Conservation (phyloP, 2,329 filamentous ascomycete genomes). For the Sporothrix curviconia region DNA sequence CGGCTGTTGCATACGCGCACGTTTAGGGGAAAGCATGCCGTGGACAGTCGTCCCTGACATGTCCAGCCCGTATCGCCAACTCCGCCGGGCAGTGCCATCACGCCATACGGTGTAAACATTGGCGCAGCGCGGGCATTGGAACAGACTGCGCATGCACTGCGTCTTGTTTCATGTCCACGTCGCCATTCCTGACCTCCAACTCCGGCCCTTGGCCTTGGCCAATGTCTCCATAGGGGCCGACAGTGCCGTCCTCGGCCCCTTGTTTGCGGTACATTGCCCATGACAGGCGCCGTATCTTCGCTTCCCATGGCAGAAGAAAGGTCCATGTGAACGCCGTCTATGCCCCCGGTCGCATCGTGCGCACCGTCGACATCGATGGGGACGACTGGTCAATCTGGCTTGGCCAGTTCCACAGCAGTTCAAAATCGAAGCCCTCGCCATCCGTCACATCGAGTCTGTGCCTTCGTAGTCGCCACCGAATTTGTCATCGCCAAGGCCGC, state of each 20-base stretch:
- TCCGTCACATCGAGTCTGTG: conserved; percentile 9
- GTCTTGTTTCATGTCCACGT: background rate
- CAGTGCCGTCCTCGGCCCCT: background rate
- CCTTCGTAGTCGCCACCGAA: background rate
- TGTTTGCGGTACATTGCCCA: background rate
- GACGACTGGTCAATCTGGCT: background rate
- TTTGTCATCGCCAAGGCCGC: background rate
- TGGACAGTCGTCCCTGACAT: background rate
- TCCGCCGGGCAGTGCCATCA: background rate
- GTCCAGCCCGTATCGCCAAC: background rate
- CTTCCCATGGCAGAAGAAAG: background rate
- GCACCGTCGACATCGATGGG: too few relatives aligned
- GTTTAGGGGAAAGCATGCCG: background rate
- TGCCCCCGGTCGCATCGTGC: too few relatives aligned
- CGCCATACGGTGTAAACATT: background rate
- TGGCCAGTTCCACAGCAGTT: background rate
- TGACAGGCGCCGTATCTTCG: too few relatives aligned
- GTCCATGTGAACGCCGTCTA: background rate
- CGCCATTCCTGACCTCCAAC: background rate
- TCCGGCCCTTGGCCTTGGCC: background rate
- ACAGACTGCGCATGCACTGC: background rate
- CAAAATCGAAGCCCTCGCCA: conserved; percentile 4
- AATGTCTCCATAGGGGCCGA: background rate
- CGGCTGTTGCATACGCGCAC: conserved; percentile 9
- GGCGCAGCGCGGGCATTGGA: background rate